phyloP scores from a whole-genome alignment of 495 filamentous ascomycete genomes.

The Xylaria bambusicola region DNA sequence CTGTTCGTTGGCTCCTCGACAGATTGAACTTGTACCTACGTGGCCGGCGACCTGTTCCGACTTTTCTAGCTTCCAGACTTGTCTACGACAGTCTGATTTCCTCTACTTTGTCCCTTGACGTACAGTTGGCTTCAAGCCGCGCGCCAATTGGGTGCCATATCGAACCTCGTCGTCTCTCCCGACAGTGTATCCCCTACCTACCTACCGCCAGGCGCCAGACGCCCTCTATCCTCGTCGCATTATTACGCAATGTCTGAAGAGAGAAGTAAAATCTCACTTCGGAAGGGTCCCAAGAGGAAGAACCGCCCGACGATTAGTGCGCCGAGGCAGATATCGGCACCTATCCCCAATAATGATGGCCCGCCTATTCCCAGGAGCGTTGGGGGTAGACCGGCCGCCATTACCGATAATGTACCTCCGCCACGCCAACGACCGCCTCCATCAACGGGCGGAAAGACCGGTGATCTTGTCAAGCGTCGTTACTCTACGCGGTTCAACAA shows the following conservation, averaged over 20 bases:
- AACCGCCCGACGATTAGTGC: slow-evolving; percentile 76
- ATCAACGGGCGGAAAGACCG: slow-evolving; percentile 59
- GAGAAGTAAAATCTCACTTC: slow-evolving; percentile 78
- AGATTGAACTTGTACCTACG: too few species aligned
- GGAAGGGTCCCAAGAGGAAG: slow-evolving; percentile 75
- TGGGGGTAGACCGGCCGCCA: slow-evolving; percentile 30
- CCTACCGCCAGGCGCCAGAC: background rate
- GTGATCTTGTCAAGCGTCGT: slow-evolving; percentile 89
- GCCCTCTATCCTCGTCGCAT: background rate
- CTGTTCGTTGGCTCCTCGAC: too few species aligned
- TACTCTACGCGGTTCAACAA: slow-evolving; percentile 91
- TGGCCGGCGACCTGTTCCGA: too few species aligned
- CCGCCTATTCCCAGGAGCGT: slow-evolving; percentile 32
- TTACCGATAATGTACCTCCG: slow-evolving; percentile 32
- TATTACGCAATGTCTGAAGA: slow-evolving; percentile 58
- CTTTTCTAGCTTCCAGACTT: too few species aligned
- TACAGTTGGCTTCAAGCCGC: too few species aligned
- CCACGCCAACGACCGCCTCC: slow-evolving; percentile 47
- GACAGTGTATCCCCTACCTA: background rate
- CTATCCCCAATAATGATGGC: slow-evolving; percentile 50
- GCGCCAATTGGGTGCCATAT: background rate
- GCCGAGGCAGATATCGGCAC: slow-evolving; percentile 76
- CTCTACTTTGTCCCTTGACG: too few species aligned
- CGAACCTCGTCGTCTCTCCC: background rate
- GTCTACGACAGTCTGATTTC: too few species aligned